A percentile compares a stretch with the other conserved stretches of the same genome.
phyloP scores from a whole-genome alignment of 2,329 filamentous ascomycete species.

The Zymoseptoria pseudotritici region DNA sequence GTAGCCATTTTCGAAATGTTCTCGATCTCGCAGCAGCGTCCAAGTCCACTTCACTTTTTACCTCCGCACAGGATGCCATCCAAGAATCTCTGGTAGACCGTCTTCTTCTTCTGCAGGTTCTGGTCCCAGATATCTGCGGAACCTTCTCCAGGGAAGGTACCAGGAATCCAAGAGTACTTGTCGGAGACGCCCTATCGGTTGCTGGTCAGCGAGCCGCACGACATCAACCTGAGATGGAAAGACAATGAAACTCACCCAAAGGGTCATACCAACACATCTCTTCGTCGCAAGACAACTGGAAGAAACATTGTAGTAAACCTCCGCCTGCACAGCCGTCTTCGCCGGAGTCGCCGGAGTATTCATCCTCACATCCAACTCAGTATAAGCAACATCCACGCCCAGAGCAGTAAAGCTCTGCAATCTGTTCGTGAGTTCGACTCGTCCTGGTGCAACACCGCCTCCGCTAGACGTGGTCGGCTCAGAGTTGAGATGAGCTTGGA shows the following conservation, averaged over 20 bases:
- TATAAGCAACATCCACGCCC: slow-evolving; percentile 53
- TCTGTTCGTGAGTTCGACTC: slow-evolving; percentile 31
- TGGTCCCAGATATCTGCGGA: slow-evolving; percentile 40
- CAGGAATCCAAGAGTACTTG: slow-evolving; percentile 36
- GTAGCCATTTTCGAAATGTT: background rate
- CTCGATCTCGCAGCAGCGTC: background rate
- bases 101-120: slow-evolving; percentile 41
- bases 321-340: slow-evolving; percentile 35
- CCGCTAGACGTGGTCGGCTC: slow-evolving; percentile 26
- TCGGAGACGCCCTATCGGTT: slow-evolving; percentile 34
- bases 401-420: slow-evolving; percentile 47
- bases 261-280: slow-evolving; percentile 36
- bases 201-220: too few relatives aligned
- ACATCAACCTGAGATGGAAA: too few relatives aligned
- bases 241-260: slow-evolving; percentile 37
- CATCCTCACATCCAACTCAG: slow-evolving; percentile 55
- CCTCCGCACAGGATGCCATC: background rate
- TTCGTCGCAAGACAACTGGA: slow-evolving; percentile 32
- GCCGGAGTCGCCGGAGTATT: slow-evolving; percentile 22
- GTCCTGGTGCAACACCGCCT: slow-evolving; percentile 5
- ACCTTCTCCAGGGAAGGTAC: slow-evolving; percentile 31
- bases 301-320: slow-evolving; percentile 37
- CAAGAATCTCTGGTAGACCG: slow-evolving; percentile 28
- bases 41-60: background rate
- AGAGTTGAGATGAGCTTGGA: slow-evolving; percentile 47